These are phyloP conservation scores for Moringa oleifera DNA, from an alignment of 345 rosid genomes.

Conservation along the genomic window DNA sequence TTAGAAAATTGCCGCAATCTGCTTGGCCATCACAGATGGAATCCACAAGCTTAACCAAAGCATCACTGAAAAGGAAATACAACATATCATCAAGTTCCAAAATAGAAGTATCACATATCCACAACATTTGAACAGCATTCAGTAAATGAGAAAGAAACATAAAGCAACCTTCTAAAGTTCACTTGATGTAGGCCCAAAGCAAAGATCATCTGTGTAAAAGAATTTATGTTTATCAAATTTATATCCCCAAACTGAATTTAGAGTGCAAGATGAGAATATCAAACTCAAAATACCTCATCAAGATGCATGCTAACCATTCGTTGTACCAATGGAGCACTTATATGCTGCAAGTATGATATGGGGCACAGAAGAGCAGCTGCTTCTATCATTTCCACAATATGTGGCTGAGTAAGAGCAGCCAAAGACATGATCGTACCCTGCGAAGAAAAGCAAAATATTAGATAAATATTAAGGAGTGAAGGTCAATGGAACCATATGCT, in stretches of 20 bases:
- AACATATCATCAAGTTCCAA: not conserved
- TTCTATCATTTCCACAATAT: slow-evolving; percentile 67
- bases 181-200: slow-evolving; percentile 83
- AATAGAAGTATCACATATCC: not conserved
- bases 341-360: slow-evolving; percentile 80
- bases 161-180: slow-evolving; percentile 75
- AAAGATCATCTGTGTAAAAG: slow-evolving; percentile 48
- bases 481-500: not conserved
- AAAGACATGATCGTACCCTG: slow-evolving; percentile 92
- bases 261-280: slow-evolving; percentile 10
- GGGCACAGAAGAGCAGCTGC: slow-evolving; percentile 93
- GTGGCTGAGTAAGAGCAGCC: slow-evolving; percentile 80
- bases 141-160: not conserved
- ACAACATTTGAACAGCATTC: slow-evolving; percentile 1
- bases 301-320: slow-evolving; percentile 85
- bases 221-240: slow-evolving; percentile 12
- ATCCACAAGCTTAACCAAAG: slow-evolving; percentile 62
- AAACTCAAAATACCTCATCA: slow-evolving; percentile 58
- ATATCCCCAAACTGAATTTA: slow-evolving; percentile 17
- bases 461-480: not conserved
- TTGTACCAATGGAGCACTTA: slow-evolving; percentile 72
- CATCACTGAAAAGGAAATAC: slow-evolving; percentile 38
- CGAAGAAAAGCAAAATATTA: not conserved
- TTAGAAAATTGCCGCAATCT: slow-evolving; percentile 69
- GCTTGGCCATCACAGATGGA: slow-evolving; percentile 57